Percentiles rank a stretch among this genome's conserved stretches.
Evolutionary conservation across 129 eudicot genomes (phyloP).

Genomic region (Lonicera japonica): DNA sequence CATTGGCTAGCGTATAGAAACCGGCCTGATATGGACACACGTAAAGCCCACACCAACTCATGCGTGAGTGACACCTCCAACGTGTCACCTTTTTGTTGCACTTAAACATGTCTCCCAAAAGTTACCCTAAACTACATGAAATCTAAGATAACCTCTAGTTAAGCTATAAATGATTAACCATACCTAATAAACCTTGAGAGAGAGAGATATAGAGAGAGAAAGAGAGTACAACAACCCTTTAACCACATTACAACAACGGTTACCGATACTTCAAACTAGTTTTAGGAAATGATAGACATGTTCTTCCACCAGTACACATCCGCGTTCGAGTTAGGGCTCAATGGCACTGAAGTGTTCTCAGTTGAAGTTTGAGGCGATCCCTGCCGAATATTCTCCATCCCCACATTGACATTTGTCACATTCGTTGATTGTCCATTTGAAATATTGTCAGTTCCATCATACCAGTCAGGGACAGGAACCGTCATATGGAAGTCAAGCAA

Average conservation of each 20-base stretch:
- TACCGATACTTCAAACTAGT: slow-evolving; percentile 18
- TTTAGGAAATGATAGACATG: slow-evolving; percentile 36
- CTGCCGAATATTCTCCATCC: slow-evolving; percentile 19
- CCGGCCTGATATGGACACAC: too few species aligned
- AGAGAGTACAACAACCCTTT: not conserved
- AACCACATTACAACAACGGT: not conserved
- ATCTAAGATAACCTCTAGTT: not conserved
- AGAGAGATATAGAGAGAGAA: not conserved
- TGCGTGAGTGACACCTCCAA: not conserved
- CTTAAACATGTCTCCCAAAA: too few species aligned
- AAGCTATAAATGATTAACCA: too few species aligned
- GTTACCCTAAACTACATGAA: not conserved
- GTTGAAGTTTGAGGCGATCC: slow-evolving; percentile 16
- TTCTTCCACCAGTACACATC: slow-evolving; percentile 50
- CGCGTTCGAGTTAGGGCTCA: slow-evolving; percentile 30
- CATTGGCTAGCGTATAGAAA: not conserved
- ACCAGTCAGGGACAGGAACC: slow-evolving; percentile 48
- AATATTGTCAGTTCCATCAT: slow-evolving; percentile 21
- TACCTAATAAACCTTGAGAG: not conserved
- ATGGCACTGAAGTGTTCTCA: slow-evolving; percentile 5
- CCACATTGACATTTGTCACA: slow-evolving; percentile 11
- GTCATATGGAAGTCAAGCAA: slow-evolving; percentile 63
- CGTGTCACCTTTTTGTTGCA: too few species aligned
- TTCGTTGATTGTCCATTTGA: slow-evolving; percentile 23
- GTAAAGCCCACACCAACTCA: too few species aligned